Conservation (phyloP, 148 eudicot genomes). For the Linanthus parryae region DNA sequence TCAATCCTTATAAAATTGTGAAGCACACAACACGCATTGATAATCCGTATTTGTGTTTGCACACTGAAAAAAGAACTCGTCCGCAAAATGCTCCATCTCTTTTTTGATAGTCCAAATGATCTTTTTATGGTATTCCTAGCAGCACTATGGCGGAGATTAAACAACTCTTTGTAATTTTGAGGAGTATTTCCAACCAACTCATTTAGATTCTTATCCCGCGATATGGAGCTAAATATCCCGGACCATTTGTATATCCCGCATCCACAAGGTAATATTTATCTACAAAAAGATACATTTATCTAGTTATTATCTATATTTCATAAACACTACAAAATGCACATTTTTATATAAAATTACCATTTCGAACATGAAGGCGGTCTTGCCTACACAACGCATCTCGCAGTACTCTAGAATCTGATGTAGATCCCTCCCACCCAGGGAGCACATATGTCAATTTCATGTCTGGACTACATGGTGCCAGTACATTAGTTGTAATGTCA, state of each 20-base stretch:
- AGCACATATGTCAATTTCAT: slow-evolving; percentile 6
- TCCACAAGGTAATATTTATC: slow-evolving; percentile 1
- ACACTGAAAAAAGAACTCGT: no score
- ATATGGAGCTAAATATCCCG: neutral
- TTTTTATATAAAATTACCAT: neutral
- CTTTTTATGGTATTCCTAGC: slow-evolving; percentile 2
- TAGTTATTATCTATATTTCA: neutral
- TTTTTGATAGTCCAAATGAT: slow-evolving; percentile 1
- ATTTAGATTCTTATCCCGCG: neutral
- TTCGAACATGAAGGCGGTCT: neutral
- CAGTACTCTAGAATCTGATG: neutral
- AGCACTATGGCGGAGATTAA: slow-evolving; percentile 2
- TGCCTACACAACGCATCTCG: neutral
- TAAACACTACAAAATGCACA: neutral
- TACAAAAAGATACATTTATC: no score
- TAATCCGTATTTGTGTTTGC: no score
- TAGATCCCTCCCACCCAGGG: slow-evolving; percentile 5
- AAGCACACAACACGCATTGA: no score
- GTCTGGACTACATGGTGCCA: neutral
- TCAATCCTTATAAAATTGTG: no score
- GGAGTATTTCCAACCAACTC: neutral
- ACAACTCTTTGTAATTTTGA: neutral
- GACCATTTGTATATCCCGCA: neutral
- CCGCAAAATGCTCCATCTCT: no score
- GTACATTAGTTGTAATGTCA: neutral